Conservation (phyloP, 139 green algal species). For the Picochlorum sp. region DNA sequence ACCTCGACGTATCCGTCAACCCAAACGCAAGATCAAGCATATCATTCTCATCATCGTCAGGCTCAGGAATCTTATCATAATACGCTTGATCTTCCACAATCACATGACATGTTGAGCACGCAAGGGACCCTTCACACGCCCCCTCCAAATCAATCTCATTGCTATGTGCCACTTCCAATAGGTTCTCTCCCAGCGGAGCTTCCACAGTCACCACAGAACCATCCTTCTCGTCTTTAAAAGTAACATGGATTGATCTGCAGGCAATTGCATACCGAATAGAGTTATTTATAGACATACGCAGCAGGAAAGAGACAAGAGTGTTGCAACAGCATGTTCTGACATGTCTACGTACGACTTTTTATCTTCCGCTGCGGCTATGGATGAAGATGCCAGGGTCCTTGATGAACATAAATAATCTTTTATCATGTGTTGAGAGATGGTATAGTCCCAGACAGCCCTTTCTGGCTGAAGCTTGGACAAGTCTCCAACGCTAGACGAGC, state of each 20-base stretch:
- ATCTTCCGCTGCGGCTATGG: no score
- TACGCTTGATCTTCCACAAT: constrained; percentile 72
- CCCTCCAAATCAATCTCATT: constrained; percentile 98
- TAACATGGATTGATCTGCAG: constrained; percentile 58
- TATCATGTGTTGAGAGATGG: background rate
- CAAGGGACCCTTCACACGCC: constrained; percentile 92
- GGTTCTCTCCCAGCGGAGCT: constrained; percentile 68
- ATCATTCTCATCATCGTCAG: constrained; percentile 96
- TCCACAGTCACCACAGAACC: constrained; percentile 61
- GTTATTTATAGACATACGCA: no score
- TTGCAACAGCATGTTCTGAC: no score
- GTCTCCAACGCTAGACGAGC: no score
- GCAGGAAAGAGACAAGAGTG: no score
- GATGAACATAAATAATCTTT: background rate
- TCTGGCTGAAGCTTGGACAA: no score
- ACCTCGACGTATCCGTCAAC: constrained; percentile 89
- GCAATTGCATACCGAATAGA: constrained; percentile 24
- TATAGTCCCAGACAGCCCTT: background rate
- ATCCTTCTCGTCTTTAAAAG: constrained; percentile 83
- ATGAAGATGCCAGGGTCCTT: background rate
- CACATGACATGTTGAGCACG: constrained; percentile 97
- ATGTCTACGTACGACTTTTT: no score
- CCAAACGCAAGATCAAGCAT: constrained; percentile 99
- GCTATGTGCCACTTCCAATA: constrained; percentile 88
- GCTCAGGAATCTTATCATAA: constrained; percentile 82